Percentiles rank a stretch among this genome's conserved stretches.
Evolutionary conservation across 192 early-diverging fungal species (phyloP).

Genomic region (Gigaspora rosea): DNA sequence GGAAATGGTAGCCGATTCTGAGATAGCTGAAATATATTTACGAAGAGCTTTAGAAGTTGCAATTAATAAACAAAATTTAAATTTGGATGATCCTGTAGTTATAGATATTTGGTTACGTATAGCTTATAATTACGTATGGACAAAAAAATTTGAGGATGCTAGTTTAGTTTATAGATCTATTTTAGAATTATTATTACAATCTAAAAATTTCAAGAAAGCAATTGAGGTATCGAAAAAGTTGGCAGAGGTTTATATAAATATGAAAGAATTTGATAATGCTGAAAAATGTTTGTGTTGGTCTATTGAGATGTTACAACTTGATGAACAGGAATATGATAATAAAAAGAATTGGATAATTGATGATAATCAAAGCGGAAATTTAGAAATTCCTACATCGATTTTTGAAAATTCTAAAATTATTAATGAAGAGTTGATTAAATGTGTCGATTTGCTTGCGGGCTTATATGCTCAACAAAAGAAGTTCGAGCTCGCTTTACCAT

Average conservation of each 20-base stretch:
- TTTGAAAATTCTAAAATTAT: neutral
- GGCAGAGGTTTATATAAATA: constrained; percentile 39
- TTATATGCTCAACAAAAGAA: constrained; percentile 53
- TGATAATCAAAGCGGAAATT: neutral
- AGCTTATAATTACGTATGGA: constrained; percentile 34
- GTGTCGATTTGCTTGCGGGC: constrained; percentile 44
- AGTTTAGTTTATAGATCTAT: constrained; percentile 40
- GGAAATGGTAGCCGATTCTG: constrained; percentile 45
- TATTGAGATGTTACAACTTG: constrained; percentile 32
- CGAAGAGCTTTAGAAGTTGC: constrained; percentile 38
- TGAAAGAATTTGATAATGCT: constrained; percentile 40
- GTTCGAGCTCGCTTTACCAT: constrained; percentile 48
- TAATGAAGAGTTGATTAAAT: constrained; percentile 34
- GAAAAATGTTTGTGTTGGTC: constrained; percentile 54
- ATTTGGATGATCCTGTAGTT: constrained; percentile 21
- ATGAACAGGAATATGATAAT: neutral
- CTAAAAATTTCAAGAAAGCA: constrained; percentile 37
- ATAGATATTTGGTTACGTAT: constrained; percentile 34
- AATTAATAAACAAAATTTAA: constrained; percentile 34
- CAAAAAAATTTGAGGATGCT: constrained; percentile 42
- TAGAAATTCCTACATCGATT: neutral
- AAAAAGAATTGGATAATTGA: neutral
- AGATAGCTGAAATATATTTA: constrained; percentile 47
- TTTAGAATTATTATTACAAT: constrained; percentile 43
- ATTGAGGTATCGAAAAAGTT: constrained; percentile 41